Conservation (phyloP, 2,329 filamentous ascomycete species). For the Apiospora sp. region DNA sequence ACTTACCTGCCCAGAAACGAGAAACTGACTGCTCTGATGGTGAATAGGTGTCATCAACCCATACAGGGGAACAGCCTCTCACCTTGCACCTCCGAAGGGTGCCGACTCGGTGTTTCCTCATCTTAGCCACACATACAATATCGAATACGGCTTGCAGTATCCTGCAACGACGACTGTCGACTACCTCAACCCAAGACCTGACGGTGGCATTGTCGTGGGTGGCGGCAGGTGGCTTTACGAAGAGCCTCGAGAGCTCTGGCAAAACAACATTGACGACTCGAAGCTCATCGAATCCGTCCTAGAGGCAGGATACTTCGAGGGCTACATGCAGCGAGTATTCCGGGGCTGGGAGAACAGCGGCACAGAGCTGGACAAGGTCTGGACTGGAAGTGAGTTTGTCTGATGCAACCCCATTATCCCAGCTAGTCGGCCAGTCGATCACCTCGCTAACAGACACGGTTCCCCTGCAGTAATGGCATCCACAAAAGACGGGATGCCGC, state of each 20-base stretch:
- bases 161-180: constrained; percentile 27
- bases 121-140: constrained; percentile 33
- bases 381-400: constrained; percentile 25
- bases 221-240: constrained; percentile 45
- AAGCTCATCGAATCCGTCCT: constrained; percentile 44
- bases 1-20: not conserved
- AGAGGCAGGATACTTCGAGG: constrained; percentile 45
- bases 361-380: constrained; percentile 42
- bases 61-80: constrained; percentile 30
- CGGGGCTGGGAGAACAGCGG: constrained; percentile 51
- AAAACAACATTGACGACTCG: constrained; percentile 49
- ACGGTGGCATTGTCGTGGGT: constrained; percentile 46
- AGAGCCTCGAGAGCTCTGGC: constrained; percentile 44
- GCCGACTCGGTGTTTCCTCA: constrained; percentile 30
- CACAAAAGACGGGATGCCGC: constrained; percentile 14
- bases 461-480: not conserved
- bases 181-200: constrained; percentile 40
- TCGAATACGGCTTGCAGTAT: constrained; percentile 27
- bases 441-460: not conserved
- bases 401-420: not conserved
- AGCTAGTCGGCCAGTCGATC: not conserved
- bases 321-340: constrained; percentile 53
- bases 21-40: not conserved
- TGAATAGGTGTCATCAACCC: constrained; percentile 29
- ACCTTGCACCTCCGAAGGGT: constrained; percentile 28